Percentiles rank a stretch among this genome's conserved stretches.
Evolutionary conservation across 305 asterid species (phyloP).

Genomic region (Vinca major): DNA sequence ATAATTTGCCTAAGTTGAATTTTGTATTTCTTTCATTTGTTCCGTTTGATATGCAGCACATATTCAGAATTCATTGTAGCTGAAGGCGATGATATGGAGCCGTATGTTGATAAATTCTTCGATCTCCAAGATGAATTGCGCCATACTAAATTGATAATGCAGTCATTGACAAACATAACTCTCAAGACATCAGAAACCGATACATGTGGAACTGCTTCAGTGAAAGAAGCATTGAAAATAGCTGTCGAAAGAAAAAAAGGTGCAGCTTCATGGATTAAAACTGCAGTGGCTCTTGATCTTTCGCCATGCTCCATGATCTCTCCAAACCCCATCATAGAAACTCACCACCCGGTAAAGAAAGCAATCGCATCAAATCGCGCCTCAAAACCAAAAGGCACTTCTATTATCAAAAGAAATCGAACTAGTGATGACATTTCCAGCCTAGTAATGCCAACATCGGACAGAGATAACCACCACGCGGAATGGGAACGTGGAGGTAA

Average conservation of each 20-base stretch:
- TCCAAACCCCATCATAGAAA: constrained; percentile 14
- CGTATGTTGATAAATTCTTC: constrained; percentile 42
- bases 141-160: constrained; percentile 39
- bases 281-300: constrained; percentile 58
- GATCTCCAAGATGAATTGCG: constrained; percentile 42
- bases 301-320: constrained; percentile 23
- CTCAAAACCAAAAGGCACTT: constrained; percentile 30
- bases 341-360: constrained; percentile 19
- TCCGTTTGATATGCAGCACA: constrained; percentile 27
- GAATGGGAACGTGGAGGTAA: constrained; percentile 41
- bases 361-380: constrained; percentile 9
- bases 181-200: constrained; percentile 29
- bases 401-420: constrained; percentile 19
- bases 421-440: constrained; percentile 22
- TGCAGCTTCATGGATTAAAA: constrained; percentile 52
- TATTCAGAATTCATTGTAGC: constrained; percentile 42
- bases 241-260: constrained; percentile 50
- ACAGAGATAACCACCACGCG: constrained; percentile 21
- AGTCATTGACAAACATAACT: constrained; percentile 41
- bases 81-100: constrained; percentile 46
- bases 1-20: neutral
- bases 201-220: constrained; percentile 21
- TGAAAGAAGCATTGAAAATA: constrained; percentile 31
- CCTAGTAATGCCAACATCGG: constrained; percentile 18
- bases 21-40: neutral